Evolutionary conservation across 805 yeast genomes (phyloP).

Genomic region (Candida rishiriensis): DNA sequence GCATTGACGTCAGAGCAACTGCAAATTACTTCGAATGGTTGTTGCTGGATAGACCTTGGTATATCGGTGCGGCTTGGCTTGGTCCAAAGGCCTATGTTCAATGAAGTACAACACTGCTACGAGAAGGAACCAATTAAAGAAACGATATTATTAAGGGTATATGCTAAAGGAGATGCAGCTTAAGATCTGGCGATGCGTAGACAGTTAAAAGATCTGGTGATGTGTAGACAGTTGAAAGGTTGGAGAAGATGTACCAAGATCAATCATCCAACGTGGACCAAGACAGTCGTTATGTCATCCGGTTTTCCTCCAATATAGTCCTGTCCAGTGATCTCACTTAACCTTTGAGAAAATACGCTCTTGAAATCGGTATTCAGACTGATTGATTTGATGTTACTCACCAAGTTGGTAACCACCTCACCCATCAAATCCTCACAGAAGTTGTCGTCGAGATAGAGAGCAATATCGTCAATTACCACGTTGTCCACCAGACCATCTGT

Average conservation of each 20-base stretch:
- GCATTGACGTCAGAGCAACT: too few species aligned
- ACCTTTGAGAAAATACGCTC: conserved; percentile 81
- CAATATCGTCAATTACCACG: conserved; percentile 67
- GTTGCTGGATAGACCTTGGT: too few species aligned
- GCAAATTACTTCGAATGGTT: too few species aligned
- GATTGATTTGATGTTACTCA: conserved; percentile 58
- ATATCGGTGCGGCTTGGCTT: too few species aligned
- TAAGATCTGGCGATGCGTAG: too few species aligned
- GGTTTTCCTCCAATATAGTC: conserved; percentile 87
- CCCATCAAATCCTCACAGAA: conserved; percentile 37
- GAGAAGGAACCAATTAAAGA: too few species aligned
- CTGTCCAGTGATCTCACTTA: conserved; percentile 61
- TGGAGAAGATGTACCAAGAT: neutral
- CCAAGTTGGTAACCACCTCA: conserved; percentile 50
- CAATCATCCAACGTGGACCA: conserved; percentile 52
- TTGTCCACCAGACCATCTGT: conserved; percentile 95
- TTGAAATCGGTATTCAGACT: conserved; percentile 72
- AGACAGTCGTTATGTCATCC: conserved; percentile 85
- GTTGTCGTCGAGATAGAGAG: conserved; percentile 56
- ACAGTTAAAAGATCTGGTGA: too few species aligned
- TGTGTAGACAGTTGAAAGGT: neutral
- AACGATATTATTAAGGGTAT: too few species aligned
- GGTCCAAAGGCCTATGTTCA: too few species aligned
- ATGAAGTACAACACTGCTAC: too few species aligned
- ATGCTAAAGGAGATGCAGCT: neutral